phyloP scores from a whole-genome alignment of 371 early-diverging fungal genomes.

The Apophysomyces variabilis region DNA sequence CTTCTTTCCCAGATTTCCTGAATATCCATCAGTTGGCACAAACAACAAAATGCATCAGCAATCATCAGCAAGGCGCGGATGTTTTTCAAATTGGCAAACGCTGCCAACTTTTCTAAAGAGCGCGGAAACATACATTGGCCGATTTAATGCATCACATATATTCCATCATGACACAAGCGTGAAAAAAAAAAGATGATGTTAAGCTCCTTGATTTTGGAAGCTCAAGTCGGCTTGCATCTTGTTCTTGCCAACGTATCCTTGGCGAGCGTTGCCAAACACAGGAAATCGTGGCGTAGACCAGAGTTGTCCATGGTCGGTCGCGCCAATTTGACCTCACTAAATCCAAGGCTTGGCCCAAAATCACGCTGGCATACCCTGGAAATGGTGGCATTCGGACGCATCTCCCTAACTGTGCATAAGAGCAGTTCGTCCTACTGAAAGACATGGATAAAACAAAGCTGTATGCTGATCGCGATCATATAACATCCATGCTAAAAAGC shows the following conservation, averaged over 20 bases:
- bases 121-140: constrained; percentile 25
- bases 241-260: constrained; percentile 19
- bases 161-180: constrained; percentile 25
- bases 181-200: constrained; percentile 13
- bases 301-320: constrained; percentile 17
- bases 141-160: constrained; percentile 18
- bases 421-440: too few species aligned
- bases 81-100: constrained; percentile 26
- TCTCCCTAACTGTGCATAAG: background rate
- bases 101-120: constrained; percentile 24
- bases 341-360: constrained; percentile 19
- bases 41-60: constrained; percentile 30
- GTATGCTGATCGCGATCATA: too few species aligned
- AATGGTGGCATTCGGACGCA: constrained; percentile 16
- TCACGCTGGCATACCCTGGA: constrained; percentile 16
- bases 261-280: constrained; percentile 18
- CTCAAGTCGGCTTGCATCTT: constrained; percentile 14
- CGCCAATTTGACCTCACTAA: constrained; percentile 21
- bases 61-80: constrained; percentile 30
- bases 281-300: constrained; percentile 21
- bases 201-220: constrained; percentile 17
- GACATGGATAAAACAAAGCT: too few species aligned
- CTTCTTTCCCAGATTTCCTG: constrained; percentile 17
- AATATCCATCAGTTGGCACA: constrained; percentile 9
- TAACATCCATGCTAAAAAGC: too few species aligned